Percentiles rank a stretch among this genome's conserved stretches.
These are phyloP conservation scores for Venturia nashicola DNA, from an alignment of 2,329 filamentous ascomycete species.

Conservation along the genomic window DNA sequence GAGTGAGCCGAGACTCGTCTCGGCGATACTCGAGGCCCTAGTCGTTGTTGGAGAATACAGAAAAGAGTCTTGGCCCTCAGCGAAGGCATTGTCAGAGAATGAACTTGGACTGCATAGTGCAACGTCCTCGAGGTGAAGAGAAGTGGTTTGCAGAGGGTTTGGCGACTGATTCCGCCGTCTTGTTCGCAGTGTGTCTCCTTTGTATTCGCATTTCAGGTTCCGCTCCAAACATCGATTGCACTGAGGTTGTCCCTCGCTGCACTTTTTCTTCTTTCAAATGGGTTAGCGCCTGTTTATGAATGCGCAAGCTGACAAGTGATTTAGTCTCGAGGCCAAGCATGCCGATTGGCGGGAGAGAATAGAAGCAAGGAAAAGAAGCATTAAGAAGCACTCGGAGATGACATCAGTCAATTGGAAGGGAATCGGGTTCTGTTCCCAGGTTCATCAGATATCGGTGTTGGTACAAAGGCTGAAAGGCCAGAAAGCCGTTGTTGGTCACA, in stretches of 20 bases:
- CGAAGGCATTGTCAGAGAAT: not conserved
- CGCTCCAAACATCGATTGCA: not conserved
- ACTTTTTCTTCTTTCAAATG: not conserved
- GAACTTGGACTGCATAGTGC: not conserved
- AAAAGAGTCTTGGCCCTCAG: not conserved
- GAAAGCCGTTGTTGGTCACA: no score
- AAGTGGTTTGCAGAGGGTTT: not conserved
- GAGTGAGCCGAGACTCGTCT: not conserved
- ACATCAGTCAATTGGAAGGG: no score
- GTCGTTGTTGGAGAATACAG: not conserved
- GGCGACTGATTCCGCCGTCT: not conserved
- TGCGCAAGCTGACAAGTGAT: not conserved
- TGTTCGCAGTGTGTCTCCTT: not conserved
- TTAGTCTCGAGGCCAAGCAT: no score
- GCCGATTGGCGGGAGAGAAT: no score
- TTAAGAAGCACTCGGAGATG: no score
- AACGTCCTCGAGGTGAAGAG: not conserved
- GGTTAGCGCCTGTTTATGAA: not conserved
- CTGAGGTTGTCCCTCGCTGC: not conserved
- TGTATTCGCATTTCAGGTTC: not conserved
- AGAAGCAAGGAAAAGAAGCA: no score
- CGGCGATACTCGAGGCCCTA: not conserved
- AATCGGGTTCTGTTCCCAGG: no score
- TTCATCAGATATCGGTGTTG: no score
- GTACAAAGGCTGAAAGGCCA: no score